A percentile compares a stretch with the other conserved stretches of the same genome.
These are phyloP conservation scores for Leucocoprinus birnbaumii DNA, from an alignment of 768 basidiomycete genomes.

Conservation along the genomic window DNA sequence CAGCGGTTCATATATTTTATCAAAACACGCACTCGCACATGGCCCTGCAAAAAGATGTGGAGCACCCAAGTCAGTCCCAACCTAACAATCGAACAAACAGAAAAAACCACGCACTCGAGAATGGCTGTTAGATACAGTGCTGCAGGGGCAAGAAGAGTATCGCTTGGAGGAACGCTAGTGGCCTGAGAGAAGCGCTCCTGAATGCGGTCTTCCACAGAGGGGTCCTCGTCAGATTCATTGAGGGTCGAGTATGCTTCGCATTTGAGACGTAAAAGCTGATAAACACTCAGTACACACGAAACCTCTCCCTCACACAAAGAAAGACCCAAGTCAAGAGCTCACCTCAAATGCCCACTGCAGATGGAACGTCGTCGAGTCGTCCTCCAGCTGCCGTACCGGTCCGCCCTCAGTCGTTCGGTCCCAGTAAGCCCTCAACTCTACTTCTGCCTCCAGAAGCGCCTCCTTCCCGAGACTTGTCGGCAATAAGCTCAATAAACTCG, in stretches of 20 bases:
- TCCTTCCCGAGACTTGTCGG: conserved; percentile 88
- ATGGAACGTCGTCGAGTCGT: conserved; percentile 58
- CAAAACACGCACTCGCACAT: conserved; percentile 73
- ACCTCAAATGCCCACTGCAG: conserved; percentile 80
- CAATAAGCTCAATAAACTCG: conserved; percentile 66
- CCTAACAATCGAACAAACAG: conserved; percentile 13
- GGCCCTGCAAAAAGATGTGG: conserved; percentile 44
- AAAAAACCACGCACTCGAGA: conserved; percentile 69
- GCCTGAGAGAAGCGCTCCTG: conserved; percentile 56
- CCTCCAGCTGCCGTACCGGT: conserved; percentile 33
- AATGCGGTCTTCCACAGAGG: conserved; percentile 57
- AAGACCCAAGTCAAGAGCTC: conserved; percentile 18
- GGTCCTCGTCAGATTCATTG: conserved; percentile 78
- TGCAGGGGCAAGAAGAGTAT: conserved; percentile 70
- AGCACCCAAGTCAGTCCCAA: conserved; percentile 23
- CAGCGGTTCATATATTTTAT: conserved; percentile 15
- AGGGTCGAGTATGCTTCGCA: conserved; percentile 87
- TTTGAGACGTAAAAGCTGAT: conserved; percentile 77
- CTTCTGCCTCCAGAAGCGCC: conserved; percentile 88
- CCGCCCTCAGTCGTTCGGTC: conserved; percentile 52
- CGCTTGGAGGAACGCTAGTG: conserved; percentile 48
- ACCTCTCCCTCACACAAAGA: conserved; percentile 3
- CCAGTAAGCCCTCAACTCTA: conserved; percentile 89
- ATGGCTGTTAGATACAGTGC: conserved; percentile 91
- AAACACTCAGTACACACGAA: conserved; percentile 9